Percentiles rank a stretch among this genome's conserved stretches.
Conservation (phyloP, 1,284 basidiomycete genomes). For the Filobasidium uniguttulatum region DNA sequence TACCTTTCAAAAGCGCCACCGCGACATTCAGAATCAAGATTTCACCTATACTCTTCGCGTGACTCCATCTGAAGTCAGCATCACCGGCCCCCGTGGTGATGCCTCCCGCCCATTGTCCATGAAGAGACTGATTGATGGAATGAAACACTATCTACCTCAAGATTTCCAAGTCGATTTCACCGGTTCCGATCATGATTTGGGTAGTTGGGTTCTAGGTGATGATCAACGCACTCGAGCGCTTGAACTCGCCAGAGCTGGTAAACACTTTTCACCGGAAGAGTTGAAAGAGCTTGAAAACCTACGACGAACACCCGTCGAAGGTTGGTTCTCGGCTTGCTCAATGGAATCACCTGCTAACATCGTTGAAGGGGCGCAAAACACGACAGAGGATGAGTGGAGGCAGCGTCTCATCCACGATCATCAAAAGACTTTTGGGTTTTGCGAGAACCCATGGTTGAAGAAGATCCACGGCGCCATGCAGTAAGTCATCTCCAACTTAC, state of each 20-base stretch:
- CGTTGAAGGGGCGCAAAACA: constrained; percentile 27
- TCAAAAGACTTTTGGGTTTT: constrained; percentile 40
- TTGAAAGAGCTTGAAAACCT: constrained; percentile 32
- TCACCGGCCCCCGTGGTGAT: constrained; percentile 22
- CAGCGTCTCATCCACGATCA: constrained; percentile 39
- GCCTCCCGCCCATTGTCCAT: constrained; percentile 25
- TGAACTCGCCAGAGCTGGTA: constrained; percentile 29
- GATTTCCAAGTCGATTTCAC: constrained; percentile 27
- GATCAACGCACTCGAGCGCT: constrained; percentile 36
- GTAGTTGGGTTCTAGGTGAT: constrained; percentile 32
- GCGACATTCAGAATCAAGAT: constrained; percentile 7
- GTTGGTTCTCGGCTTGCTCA: constrained; percentile 36
- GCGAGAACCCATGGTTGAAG: constrained; percentile 39
- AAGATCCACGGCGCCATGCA: constrained; percentile 33
- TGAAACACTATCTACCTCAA: constrained; percentile 24
- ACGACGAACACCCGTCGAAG: constrained; percentile 29
- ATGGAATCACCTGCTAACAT: constrained; percentile 33
- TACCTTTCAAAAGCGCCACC: constrained; percentile 22
- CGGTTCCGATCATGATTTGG: constrained; percentile 36
- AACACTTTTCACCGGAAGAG: constrained; percentile 34
- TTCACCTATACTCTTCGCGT: constrained; percentile 31
- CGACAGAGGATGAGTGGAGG: constrained; percentile 18
- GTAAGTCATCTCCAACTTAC: constrained; percentile 13
- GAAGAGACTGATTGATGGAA: constrained; percentile 26
- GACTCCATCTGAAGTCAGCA: constrained; percentile 14